A percentile compares a stretch with the other conserved stretches of the same genome.
Conservation (phyloP, 2,329 filamentous ascomycete genomes). For the Lachnellula cervina region DNA sequence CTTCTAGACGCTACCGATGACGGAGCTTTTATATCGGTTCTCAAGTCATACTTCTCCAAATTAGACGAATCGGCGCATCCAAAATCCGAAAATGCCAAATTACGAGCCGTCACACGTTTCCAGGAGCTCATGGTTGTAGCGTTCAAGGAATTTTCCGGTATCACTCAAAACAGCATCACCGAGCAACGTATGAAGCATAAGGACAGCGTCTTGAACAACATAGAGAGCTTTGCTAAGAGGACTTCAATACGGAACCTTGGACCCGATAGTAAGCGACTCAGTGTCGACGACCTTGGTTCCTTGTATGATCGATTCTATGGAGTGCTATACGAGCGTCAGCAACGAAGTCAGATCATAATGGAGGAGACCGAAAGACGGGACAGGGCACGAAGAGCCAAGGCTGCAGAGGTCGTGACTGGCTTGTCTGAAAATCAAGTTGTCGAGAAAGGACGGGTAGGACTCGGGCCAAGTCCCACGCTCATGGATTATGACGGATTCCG, state of each 20-base stretch:
- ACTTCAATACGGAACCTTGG: slow-evolving; percentile 95
- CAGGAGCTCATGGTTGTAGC: slow-evolving; percentile 99
- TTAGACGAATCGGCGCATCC: slow-evolving; percentile 95
- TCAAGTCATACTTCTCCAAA: slow-evolving; percentile 91
- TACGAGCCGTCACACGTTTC: slow-evolving; percentile 89
- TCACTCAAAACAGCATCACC: slow-evolving; percentile 87
- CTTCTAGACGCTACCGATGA: slow-evolving; percentile 89
- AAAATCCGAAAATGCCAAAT: slow-evolving; percentile 89
- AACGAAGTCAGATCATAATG: slow-evolving; percentile 70
- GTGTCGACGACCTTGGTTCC: slow-evolving; percentile 77
- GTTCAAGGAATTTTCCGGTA: slow-evolving; percentile 95
- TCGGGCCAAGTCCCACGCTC: slow-evolving; percentile 81
- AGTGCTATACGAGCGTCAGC: slow-evolving; percentile 85
- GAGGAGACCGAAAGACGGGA: slow-evolving; percentile 66
- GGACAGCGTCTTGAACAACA: slow-evolving; percentile 87
- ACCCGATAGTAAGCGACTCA: slow-evolving; percentile 89
- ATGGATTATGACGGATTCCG: slow-evolving; percentile 98
- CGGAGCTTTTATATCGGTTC: slow-evolving; percentile 90
- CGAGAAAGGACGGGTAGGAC: slow-evolving; percentile 80
- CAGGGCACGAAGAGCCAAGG: slow-evolving; percentile 56
- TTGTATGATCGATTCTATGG: slow-evolving; percentile 94
- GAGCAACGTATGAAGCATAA: slow-evolving; percentile 91
- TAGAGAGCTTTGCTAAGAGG: slow-evolving; percentile 94
- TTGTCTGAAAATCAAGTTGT: slow-evolving; percentile 46
- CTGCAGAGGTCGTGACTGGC: slow-evolving; percentile 41